These are phyloP conservation scores for Gnetum montanum DNA, from an alignment of 75 land plant species.

Conservation along the genomic window DNA sequence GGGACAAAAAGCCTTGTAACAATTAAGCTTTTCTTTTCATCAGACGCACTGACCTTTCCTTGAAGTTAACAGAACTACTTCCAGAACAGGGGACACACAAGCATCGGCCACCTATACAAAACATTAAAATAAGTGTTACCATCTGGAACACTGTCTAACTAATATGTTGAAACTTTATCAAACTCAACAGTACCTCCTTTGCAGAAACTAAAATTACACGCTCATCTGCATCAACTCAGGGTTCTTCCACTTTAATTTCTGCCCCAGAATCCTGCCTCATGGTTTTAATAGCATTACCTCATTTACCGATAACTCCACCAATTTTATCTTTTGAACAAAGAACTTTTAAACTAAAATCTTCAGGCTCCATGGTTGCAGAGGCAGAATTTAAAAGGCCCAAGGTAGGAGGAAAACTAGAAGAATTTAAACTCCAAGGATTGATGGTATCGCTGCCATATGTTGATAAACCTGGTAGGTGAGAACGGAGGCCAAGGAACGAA, in stretches of 20 bases:
- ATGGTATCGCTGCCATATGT: slow-evolving; percentile 35
- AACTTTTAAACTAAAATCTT: slow-evolving; percentile 59
- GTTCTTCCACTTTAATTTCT: slow-evolving; percentile 66
- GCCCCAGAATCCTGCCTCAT: slow-evolving; percentile 85
- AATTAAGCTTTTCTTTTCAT: slow-evolving; percentile 39
- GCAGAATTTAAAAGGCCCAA: neutral
- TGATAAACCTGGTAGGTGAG: slow-evolving; percentile 31
- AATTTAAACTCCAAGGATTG: slow-evolving; percentile 29
- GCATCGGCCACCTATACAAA: slow-evolving; percentile 38
- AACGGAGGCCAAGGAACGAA: slow-evolving; percentile 13
- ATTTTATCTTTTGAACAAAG: slow-evolving; percentile 83
- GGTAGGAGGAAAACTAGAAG: slow-evolving; percentile 20
- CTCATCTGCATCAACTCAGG: slow-evolving; percentile 51
- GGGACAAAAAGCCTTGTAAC: slow-evolving; percentile 70
- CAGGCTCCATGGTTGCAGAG: slow-evolving; percentile 12
- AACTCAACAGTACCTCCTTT: no score
- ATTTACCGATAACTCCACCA: slow-evolving; percentile 93
- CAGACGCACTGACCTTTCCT: slow-evolving; percentile 37
- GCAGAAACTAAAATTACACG: slow-evolving; percentile 65
- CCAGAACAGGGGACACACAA: slow-evolving; percentile 61
- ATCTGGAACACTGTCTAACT: neutral
- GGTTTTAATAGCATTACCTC: slow-evolving; percentile 71
- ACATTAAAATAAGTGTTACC: neutral
- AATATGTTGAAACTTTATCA: neutral
- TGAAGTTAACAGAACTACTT: slow-evolving; percentile 80